Evolutionary conservation across 805 yeast species (phyloP), one percentile per base, ranked within the genome.

Genomic region (Saturnispora gosingensis): DNA sequence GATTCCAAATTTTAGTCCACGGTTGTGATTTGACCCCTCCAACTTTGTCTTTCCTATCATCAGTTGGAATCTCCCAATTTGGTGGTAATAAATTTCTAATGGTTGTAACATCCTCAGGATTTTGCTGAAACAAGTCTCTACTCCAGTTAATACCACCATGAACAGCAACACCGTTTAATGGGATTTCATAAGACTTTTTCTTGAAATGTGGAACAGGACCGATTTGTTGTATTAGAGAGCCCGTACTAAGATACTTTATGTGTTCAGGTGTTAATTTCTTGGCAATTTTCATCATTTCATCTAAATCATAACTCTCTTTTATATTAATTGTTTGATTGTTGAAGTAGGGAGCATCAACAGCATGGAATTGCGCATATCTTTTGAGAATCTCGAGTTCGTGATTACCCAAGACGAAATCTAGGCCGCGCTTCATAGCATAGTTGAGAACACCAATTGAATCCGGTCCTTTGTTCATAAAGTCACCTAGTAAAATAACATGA

Each of bases 131-230:
- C 28, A 83, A 68, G 10, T 62, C 58, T 13, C 66, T 61, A 60
- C 79, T 78, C 83, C 95, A 86, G 54, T 82, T 64, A 47, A 89
- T 69, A 0, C 97, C 97, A 2, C 85, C 96, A 67, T 89, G 97
- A 8, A 82, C 90, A 1, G 88, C 95, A 10, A 83, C 72, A 25
- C 77, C 74, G 52, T 67, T 57, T 53, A 66, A 59, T 3, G 66
- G 66, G 3, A 13, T 4, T 9, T 25, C 10, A 6, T 49, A 45
- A 15, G 56, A 56, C 27, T 58, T 57, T 27, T 54, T 60, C 10
- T 58, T 60, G 48, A 63, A 67, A 38, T 72, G 73, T 22, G 82
- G 81, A 20, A 82, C 80, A 8, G 73, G 72, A 1, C 93, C 93
- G 34, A 88, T 59, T 51, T 71, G 68, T 58, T 79, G 68, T 20